Conservation (phyloP, 2,329 filamentous ascomycete genomes). For the Pyrenophora tritici-repentis region DNA sequence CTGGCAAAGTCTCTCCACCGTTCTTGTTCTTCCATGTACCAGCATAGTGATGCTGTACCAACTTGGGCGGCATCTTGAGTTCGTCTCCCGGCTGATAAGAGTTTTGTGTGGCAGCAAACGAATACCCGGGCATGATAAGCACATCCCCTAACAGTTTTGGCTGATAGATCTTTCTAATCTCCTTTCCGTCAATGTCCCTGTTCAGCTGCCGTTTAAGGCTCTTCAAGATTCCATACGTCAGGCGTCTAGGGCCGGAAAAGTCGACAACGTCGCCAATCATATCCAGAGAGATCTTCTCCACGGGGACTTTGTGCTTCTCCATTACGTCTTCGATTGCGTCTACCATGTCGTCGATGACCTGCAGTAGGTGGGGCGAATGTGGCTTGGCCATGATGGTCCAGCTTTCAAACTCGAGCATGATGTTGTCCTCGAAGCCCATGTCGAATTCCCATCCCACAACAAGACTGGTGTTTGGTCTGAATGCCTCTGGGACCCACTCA, state of each 20-base stretch:
- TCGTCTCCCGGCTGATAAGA: conserved; percentile 15
- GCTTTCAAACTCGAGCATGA: conserved; percentile 32
- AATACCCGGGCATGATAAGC: conserved; percentile 22
- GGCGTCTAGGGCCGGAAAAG: conserved; percentile 33
- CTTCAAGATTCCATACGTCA: conserved; percentile 32
- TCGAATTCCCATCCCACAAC: conserved; percentile 51
- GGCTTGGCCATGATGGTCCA: conserved; percentile 42
- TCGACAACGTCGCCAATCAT: conserved; percentile 37
- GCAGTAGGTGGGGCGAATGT: conserved; percentile 26
- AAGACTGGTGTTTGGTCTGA: conserved; percentile 34
- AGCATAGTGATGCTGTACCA: conserved; percentile 27
- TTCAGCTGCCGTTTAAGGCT: conserved; percentile 28
- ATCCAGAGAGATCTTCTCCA: conserved; percentile 20
- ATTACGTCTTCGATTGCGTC: too few relatives aligned
- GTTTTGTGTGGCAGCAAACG: conserved; percentile 21
- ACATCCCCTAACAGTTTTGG: conserved; percentile 39
- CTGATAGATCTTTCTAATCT: conserved; percentile 27
- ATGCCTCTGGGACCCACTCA: conserved; percentile 46
- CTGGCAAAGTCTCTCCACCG: conserved; percentile 14
- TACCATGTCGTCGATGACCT: conserved; percentile 30
- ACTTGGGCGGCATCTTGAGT: conserved; percentile 5
- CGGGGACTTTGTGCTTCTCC: neutral
- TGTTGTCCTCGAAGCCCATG: conserved; percentile 23
- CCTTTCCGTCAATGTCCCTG: conserved; percentile 14
- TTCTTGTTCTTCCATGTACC: conserved; percentile 28